phyloP scores from a whole-genome alignment of 305 asterid genomes.

The Fraxinus dipetala region DNA sequence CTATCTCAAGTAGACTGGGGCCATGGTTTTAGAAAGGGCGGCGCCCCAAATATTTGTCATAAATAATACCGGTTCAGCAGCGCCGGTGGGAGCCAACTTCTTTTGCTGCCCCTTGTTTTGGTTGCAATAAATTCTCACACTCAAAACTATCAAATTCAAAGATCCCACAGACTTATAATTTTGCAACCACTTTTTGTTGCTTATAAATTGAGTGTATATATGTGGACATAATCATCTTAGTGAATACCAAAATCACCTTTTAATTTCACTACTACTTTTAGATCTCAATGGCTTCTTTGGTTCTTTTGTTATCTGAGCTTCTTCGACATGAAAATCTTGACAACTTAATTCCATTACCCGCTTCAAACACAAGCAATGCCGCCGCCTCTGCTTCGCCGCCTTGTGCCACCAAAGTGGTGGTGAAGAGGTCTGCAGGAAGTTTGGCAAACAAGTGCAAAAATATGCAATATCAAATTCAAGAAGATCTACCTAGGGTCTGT shows the following conservation, averaged over 20 bases:
- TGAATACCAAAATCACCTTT: neutral
- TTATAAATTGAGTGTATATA: slow-evolving; percentile 24
- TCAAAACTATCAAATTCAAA: neutral
- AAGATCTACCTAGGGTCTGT: slow-evolving; percentile 45
- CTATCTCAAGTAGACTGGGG: neutral
- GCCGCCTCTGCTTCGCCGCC: slow-evolving; percentile 17
- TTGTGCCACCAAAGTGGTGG: slow-evolving; percentile 18
- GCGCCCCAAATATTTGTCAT: neutral
- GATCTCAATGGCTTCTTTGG: slow-evolving; percentile 48
- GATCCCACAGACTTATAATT: slow-evolving; percentile 4
- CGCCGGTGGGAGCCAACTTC: slow-evolving; percentile 2
- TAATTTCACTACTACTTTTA: neutral
- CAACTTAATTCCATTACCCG: slow-evolving; percentile 27
- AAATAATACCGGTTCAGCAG: slow-evolving; percentile 4
- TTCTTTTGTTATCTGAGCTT: slow-evolving; percentile 55
- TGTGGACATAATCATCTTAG: neutral
- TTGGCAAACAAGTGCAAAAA: slow-evolving; percentile 20
- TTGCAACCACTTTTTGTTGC: slow-evolving; percentile 29
- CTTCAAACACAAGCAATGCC: too few relatives aligned
- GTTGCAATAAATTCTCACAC: neutral
- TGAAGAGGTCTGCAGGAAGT: neutral
- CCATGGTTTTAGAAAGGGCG: neutral
- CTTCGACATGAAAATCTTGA: slow-evolving; percentile 46
- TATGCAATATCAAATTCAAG: slow-evolving; percentile 36
- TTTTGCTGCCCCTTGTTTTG: slow-evolving; percentile 26